Evolutionary conservation across 768 basidiomycete species (phyloP), one percentile per base, ranked within the genome.

Genomic region (Myochromella boudieri): DNA sequence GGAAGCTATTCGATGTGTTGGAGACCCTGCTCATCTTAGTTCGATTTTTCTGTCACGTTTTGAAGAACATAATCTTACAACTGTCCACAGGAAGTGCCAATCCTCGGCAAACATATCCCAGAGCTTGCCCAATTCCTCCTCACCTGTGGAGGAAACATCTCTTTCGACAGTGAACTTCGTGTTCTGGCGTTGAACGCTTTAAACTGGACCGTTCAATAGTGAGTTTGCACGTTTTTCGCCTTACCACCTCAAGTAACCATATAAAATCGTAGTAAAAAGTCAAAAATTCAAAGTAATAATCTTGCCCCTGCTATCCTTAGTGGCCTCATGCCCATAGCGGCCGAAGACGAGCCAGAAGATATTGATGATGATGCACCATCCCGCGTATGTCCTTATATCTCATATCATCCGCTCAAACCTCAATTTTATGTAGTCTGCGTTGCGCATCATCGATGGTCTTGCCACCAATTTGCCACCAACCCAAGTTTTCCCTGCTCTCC

Each of bases 201-300:
- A 7, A 89, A 92, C 61, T 98, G 95, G 95, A 92, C 94, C 6
- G 86, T 98, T 44, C 88, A 95, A 75, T 98, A 98, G 93, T 85
- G 59, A 58, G 86, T 70, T 1, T 3, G 15, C 24, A 10, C 36
- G 27, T 11, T 24, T 10, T 39, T 29, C 27, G 8, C 5, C n/a
- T n/a, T n/a, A n/a, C n/a, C n/a, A n/a, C n/a, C n/a, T n/a, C n/a
- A n/a, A n/a, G n/a, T n/a, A n/a, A n/a, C n/a, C n/a, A n/a, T n/a
- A n/a, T n/a, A n/a, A n/a, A n/a, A n/a, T 46, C 55, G 2, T 58
- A 95, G 91, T 74, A 99, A 98, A 83, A 97, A 97, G 72, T 85
- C 87, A 40, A 97, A 94, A 68, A 80, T 99, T 28, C 93, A 97
- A 68, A 80, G 80, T 57, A 78, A 93, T 50, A 81, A 82, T 61